Evolutionary conservation across 202 grass and related monocot genomes (phyloP).

Genomic region (Bolboschoenoplectus hybrid): DNA sequence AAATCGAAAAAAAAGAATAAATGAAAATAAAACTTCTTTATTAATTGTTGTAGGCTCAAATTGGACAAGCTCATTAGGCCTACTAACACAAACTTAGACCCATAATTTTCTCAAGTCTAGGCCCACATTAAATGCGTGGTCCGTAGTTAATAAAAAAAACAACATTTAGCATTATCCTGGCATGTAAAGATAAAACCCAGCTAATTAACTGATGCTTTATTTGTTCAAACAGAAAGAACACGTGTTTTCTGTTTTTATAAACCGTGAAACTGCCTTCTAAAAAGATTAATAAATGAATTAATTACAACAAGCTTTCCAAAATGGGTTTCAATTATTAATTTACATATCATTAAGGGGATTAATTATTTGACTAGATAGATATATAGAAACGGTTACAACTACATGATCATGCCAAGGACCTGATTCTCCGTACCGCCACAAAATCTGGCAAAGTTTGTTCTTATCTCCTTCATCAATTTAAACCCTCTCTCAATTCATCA

Average conservation of each 20-base stretch:
- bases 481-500: not conserved
- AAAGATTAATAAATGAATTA: not conserved
- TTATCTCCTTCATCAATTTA: conserved; percentile 3
- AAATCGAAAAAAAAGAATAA: too few relatives aligned
- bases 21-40: not conserved
- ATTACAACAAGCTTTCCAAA: not conserved
- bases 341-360: not conserved
- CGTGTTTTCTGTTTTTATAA: not conserved
- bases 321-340: not conserved
- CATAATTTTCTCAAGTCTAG: conserved; percentile 1
- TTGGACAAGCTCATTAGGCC: not conserved
- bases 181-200: not conserved
- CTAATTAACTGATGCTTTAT: conserved; percentile 2
- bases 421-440: not conserved
- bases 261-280: not conserved
- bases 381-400: not conserved
- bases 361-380: not conserved
- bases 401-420: not conserved
- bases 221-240: conserved; percentile 8
- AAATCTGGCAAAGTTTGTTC: not conserved
- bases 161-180: not conserved
- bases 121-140: not conserved
- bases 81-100: not conserved
- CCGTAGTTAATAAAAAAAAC: not conserved
- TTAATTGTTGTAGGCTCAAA: not conserved